Evolutionary conservation across 179 eudicot genomes (phyloP).

Genomic region (Silene vulgaris): DNA sequence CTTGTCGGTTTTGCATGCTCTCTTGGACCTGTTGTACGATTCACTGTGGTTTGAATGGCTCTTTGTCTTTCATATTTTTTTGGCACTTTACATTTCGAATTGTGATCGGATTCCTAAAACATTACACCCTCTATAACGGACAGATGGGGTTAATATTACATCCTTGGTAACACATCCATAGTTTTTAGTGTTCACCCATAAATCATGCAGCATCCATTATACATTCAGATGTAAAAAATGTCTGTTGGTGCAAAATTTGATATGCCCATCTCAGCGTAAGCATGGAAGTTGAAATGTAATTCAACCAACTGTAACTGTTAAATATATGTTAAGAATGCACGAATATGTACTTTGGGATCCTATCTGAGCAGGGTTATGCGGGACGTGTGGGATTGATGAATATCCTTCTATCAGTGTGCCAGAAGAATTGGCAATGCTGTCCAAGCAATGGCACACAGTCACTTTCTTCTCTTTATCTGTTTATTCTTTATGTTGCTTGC

Average conservation of each 20-base stretch:
- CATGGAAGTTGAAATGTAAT: background rate
- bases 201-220: background rate
- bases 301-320: background rate
- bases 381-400: background rate
- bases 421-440: background rate
- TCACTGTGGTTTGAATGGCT: background rate
- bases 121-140: no score
- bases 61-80: background rate
- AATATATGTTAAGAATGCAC: background rate
- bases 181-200: background rate
- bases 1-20: background rate
- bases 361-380: background rate
- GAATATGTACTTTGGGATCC: background rate
- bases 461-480: background rate
- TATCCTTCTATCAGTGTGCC: background rate
- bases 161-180: background rate
- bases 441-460: background rate
- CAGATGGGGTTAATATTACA: background rate
- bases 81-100: background rate
- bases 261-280: background rate
- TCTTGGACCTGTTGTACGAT: background rate
- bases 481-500: constrained; percentile 2
- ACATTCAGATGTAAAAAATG: background rate
- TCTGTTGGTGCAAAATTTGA: background rate
- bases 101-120: background rate